These are phyloP conservation scores for Ilyonectria mors-panacis DNA, from an alignment of 2,329 filamentous ascomycete species.

Conservation along the genomic window DNA sequence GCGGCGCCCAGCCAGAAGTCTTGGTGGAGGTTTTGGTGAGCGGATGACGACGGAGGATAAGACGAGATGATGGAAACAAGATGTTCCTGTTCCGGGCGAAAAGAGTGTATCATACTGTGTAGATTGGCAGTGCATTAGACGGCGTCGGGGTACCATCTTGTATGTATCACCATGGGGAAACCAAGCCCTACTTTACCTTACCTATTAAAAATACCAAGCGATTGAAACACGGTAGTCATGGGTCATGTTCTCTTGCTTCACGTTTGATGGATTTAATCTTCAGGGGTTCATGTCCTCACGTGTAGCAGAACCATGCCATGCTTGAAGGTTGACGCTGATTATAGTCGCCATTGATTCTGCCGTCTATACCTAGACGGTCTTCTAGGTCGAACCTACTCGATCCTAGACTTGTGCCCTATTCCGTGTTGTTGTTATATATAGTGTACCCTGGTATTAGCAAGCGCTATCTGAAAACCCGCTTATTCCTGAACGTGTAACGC, in stretches of 20 bases:
- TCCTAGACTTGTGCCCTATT: slow-evolving; percentile 22
- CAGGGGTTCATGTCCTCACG: neutral
- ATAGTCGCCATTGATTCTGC: slow-evolving; percentile 10
- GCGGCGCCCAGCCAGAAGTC: slow-evolving; percentile 60
- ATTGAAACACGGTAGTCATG: slow-evolving; percentile 29
- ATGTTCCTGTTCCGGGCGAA: slow-evolving; percentile 37
- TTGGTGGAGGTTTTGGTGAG: slow-evolving; percentile 64
- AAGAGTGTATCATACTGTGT: slow-evolving; percentile 60
- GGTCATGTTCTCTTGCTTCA: neutral
- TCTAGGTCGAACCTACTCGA: slow-evolving; percentile 29
- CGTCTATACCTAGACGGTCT: slow-evolving; percentile 23
- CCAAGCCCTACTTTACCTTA: slow-evolving; percentile 50
- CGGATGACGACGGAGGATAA: slow-evolving; percentile 40
- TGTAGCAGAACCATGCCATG: neutral
- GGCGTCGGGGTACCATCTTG: slow-evolving; percentile 58
- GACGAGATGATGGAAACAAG: slow-evolving; percentile 30
- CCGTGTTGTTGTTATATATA: slow-evolving; percentile 15
- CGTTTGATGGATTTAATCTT: neutral
- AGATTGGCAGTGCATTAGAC: slow-evolving; percentile 62
- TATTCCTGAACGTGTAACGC: slow-evolving; percentile 16
- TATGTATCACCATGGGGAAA: slow-evolving; percentile 51
- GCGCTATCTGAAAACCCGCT: slow-evolving; percentile 22
- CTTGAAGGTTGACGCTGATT: slow-evolving; percentile 2
- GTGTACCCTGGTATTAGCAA: slow-evolving; percentile 27
- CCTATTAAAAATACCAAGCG: slow-evolving; percentile 47